Conservation (phyloP, 2,329 filamentous ascomycete genomes). For the Cladosporium sphaerospermum region DNA sequence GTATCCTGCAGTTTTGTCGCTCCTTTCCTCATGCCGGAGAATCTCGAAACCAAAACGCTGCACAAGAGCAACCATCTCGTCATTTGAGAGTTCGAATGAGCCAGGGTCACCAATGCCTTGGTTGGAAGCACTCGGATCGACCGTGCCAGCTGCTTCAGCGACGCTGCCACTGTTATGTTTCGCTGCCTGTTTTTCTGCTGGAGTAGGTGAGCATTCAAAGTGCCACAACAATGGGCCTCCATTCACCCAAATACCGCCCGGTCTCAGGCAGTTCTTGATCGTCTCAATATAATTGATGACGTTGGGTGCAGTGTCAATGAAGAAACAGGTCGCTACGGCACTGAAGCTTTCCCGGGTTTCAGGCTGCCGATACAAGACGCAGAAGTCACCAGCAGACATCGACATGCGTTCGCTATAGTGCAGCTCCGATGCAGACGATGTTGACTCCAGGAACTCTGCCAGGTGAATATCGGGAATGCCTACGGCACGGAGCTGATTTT, state of each 20-base stretch:
- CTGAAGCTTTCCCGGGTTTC: slow-evolving; percentile 62
- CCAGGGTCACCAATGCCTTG: slow-evolving; percentile 72
- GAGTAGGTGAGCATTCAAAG: slow-evolving; percentile 67
- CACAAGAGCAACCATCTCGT: slow-evolving; percentile 76
- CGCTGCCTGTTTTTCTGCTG: slow-evolving; percentile 42
- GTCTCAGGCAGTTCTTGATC: slow-evolving; percentile 68
- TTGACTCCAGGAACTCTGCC: slow-evolving; percentile 29
- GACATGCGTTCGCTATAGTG: slow-evolving; percentile 63
- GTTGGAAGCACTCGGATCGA: slow-evolving; percentile 6
- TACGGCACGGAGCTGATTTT: slow-evolving; percentile 68
- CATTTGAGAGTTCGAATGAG: slow-evolving; percentile 80
- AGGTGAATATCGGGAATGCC: slow-evolving; percentile 67
- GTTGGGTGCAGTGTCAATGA: slow-evolving; percentile 95
- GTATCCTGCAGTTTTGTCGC: slow-evolving; percentile 66
- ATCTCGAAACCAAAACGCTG: slow-evolving; percentile 70
- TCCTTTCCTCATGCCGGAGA: slow-evolving; percentile 41
- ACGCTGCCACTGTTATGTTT: neutral
- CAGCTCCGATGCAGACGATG: slow-evolving; percentile 13
- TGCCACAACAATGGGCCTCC: slow-evolving; percentile 92
- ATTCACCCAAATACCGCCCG: slow-evolving; percentile 80
- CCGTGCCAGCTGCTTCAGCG: slow-evolving; percentile 24
- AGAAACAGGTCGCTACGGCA: slow-evolving; percentile 85
- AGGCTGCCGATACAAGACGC: slow-evolving; percentile 69
- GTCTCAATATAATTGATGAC: slow-evolving; percentile 83
- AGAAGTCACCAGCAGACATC: slow-evolving; percentile 91